Base-by-base conservation (phyloP, 2,329 filamentous ascomycete species). In the Meredithiella fracta region DNA sequence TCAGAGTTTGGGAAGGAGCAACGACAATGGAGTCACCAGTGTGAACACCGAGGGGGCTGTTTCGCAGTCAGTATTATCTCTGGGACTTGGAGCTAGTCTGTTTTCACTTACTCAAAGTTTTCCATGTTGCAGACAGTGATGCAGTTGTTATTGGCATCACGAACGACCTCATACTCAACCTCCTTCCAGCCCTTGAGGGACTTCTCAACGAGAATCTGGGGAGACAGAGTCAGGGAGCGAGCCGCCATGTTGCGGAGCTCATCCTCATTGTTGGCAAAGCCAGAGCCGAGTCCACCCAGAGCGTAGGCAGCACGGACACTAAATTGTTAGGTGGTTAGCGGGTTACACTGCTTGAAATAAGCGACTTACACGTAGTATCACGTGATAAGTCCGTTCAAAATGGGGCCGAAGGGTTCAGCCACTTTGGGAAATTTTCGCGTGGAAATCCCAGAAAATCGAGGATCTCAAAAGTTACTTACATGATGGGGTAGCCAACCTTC, bases 171-270 rank as follows among this genome's bases (percentile, higher is more conserved):
- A 66, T 97, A 98, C 70, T 98, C 92, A 53, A 96, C 85, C 71
- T 98, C 92, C 73, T 98, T 98, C 92, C 92, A 98, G 69, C 92
- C 92, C 77, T 96, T 97, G 63, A 98, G 81, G 54, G 89, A 95
- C 73, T 97, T 97, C 76, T 98, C 92, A 58, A 98, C 90, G 67
- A 98, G 72, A 65, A 98, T 96, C 70, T 98, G 92, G 52, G 92
- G 91, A 1, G 91, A 91, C 37, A 97, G 79, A 47, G 90, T 94
- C 58, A 98, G 78, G 50, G 91, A 97, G 61, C 88, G 83, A 60
- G 92, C 90, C 62, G 90, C 85, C 77, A 98, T 78, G 70, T 97
- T 89, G 67, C 86, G 84, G 58, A 98, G 82, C 72, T 98, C 92
- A 66, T 96, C 89, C 63, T 85, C 77, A 70, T 95, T 92, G 72